These are phyloP conservation scores for Globisporangium yorkense DNA, from an alignment of 352 stramenopile species.

Conservation along the genomic window DNA sequence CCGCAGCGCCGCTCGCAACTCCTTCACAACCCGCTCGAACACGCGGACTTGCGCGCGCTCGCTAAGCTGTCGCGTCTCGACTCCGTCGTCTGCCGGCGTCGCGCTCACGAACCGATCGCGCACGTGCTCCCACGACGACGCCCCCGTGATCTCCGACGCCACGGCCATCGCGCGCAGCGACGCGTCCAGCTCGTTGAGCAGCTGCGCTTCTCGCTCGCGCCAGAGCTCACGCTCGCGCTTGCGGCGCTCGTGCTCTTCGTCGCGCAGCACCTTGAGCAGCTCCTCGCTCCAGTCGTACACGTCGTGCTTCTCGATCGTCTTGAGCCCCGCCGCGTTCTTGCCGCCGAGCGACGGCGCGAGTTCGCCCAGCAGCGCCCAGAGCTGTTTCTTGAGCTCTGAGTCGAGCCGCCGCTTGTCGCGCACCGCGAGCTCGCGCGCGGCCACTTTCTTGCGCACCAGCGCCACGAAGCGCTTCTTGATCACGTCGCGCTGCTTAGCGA, in stretches of 20 bases:
- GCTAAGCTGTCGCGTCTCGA: constrained; percentile 19
- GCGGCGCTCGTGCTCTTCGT: constrained; percentile 35
- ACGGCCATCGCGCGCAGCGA: constrained; percentile 5
- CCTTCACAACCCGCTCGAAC: constrained; percentile 47
- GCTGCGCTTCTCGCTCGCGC: constrained; percentile 26
- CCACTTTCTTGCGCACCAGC: constrained; percentile 27
- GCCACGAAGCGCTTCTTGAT: constrained; percentile 37
- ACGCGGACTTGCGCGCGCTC: constrained; percentile 38
- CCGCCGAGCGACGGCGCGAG: constrained; percentile 1
- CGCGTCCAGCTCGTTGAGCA: constrained; percentile 24
- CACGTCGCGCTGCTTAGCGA: constrained; percentile 32
- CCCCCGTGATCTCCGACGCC: constrained; percentile 7
- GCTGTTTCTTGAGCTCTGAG: constrained; percentile 32
- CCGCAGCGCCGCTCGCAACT: constrained; percentile 29
- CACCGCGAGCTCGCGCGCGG: constrained; percentile 19
- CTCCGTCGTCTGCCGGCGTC: background rate
- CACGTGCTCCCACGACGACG: constrained; percentile 3
- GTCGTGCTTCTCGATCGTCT: constrained; percentile 37
- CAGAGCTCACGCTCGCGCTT: constrained; percentile 49
- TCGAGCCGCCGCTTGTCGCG: constrained; percentile 35
- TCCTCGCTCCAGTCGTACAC: constrained; percentile 66
- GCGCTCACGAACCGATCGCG: background rate
- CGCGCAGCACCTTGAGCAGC: constrained; percentile 31
- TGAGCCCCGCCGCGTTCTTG: constrained; percentile 18
- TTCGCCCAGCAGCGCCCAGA: constrained; percentile 36